phyloP scores from a whole-genome alignment of 2,329 filamentous ascomycete species.

The Helotiales sp. region DNA sequence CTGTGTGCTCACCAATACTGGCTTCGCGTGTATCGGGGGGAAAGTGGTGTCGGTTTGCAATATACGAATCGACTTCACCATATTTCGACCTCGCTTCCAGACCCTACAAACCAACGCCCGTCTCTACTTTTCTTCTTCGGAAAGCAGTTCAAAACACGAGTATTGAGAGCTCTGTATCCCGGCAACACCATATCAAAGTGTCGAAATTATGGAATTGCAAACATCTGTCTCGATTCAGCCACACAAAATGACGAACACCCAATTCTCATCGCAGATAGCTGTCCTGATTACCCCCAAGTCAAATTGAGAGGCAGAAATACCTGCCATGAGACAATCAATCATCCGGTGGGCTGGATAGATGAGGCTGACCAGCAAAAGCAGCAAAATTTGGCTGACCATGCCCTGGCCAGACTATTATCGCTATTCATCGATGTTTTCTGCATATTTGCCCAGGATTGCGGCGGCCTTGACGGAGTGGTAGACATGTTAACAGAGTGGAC shows the following conservation, averaged over 20 bases:
- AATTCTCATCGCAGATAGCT: slow-evolving; percentile 29
- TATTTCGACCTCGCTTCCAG: slow-evolving; percentile 24
- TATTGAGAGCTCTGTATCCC: slow-evolving; percentile 25
- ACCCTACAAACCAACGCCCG: slow-evolving; percentile 27
- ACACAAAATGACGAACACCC: slow-evolving; percentile 24
- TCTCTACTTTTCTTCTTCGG: slow-evolving; percentile 27
- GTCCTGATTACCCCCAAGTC: slow-evolving; percentile 13
- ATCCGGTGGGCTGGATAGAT: slow-evolving; percentile 21
- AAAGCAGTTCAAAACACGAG: slow-evolving; percentile 20
- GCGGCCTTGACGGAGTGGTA: slow-evolving; percentile 26
- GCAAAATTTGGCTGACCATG: slow-evolving; percentile 20
- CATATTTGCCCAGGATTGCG: slow-evolving; percentile 37
- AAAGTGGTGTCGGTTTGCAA: slow-evolving; percentile 21
- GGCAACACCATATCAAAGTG: slow-evolving; percentile 23
- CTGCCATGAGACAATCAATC: slow-evolving; percentile 26
- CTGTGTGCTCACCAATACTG: slow-evolving; percentile 20
- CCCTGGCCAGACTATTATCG: slow-evolving; percentile 29
- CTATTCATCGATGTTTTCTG: slow-evolving; percentile 37
- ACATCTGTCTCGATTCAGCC: slow-evolving; percentile 25
- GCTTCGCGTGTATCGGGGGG: slow-evolving; percentile 26
- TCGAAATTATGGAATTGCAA: slow-evolving; percentile 29
- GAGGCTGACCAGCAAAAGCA: slow-evolving; percentile 1
- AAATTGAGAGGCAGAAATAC: slow-evolving; percentile 16
- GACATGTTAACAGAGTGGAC: slow-evolving; percentile 28
- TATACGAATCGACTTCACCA: slow-evolving; percentile 24